Percentiles rank a stretch among this genome's conserved stretches.
Conservation (phyloP, 768 basidiomycete genomes). For the Rubroboletus satanas region DNA sequence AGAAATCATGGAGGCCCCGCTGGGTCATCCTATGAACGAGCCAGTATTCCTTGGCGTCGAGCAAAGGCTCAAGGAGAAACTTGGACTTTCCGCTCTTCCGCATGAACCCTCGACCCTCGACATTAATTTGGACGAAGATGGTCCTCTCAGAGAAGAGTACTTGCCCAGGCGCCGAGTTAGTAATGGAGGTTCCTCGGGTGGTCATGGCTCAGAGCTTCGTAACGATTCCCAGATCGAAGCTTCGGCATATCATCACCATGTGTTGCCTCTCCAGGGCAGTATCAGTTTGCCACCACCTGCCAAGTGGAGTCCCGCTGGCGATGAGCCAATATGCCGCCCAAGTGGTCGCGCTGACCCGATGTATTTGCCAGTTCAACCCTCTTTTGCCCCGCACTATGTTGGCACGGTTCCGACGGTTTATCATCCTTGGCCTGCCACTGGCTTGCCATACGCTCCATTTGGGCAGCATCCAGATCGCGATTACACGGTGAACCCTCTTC, state of each 20-base stretch:
- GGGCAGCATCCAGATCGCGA: conserved; percentile 21
- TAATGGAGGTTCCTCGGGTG: conserved; percentile 11
- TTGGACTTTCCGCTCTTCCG: conserved; percentile 41
- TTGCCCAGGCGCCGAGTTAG: conserved; percentile 59
- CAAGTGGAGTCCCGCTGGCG: conserved; percentile 78
- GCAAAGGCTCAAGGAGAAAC: conserved; percentile 52
- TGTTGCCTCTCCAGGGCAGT: conserved; percentile 14
- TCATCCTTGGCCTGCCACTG: conserved; percentile 23
- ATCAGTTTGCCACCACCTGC: conserved; percentile 64
- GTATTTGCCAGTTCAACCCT: conserved; percentile 63
- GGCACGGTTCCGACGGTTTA: conserved; percentile 31
- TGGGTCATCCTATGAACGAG: conserved; percentile 34
- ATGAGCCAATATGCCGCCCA: conserved; percentile 65
- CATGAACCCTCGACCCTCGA: conserved; percentile 51
- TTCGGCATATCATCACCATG: conserved; percentile 2
- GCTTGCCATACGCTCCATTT: conserved; percentile 16
- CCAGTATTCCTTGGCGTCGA: conserved; percentile 74
- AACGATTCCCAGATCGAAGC: conserved; percentile 1
- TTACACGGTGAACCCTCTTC: conserved; percentile 8
- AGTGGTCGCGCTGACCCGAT: conserved; percentile 49
- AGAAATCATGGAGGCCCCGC: conserved; percentile 56
- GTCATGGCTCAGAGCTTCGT: neutral
- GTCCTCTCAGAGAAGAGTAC: conserved; percentile 78
- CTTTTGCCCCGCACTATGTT: conserved; percentile 37
- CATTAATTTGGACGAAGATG: conserved; percentile 80